Evolutionary conservation across 1,284 basidiomycete genomes (phyloP).

Genomic region (Trametes sp.): DNA sequence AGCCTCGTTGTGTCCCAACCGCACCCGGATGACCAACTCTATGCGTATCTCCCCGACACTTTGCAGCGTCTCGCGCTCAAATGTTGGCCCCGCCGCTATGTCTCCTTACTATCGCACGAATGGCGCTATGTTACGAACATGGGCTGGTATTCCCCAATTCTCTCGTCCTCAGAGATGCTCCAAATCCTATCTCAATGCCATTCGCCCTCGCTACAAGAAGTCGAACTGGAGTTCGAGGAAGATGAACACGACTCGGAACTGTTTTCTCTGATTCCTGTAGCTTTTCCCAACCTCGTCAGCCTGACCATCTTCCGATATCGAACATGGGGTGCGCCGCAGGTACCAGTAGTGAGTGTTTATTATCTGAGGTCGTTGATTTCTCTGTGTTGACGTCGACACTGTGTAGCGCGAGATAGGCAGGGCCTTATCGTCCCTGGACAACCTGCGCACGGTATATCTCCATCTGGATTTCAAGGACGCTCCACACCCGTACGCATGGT

Average conservation of each 20-base stretch:
- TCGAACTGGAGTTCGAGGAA: conserved; percentile 1
- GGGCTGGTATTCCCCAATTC: neutral
- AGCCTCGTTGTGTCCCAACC: neutral
- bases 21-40: conserved; percentile 1
- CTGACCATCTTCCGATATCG: conserved; percentile 7
- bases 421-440: neutral
- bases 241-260: neutral
- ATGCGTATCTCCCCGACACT: neutral
- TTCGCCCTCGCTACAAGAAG: neutral
- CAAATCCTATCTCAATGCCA: neutral
- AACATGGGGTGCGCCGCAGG: neutral
- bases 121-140: neutral
- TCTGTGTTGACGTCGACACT: neutral
- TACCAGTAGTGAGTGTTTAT: neutral
- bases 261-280: neutral
- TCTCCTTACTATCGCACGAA: neutral
- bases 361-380: neutral
- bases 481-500: neutral
- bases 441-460: neutral
- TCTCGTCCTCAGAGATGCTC: neutral
- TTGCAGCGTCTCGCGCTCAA: neutral
- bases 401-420: neutral
- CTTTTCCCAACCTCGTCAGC: neutral
- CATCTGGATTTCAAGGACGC: conserved; percentile 3
- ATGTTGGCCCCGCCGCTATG: conserved; percentile 2